These are phyloP conservation scores for Argentina anserina DNA, from an alignment of 306 rosid species.

Conservation along the genomic window DNA sequence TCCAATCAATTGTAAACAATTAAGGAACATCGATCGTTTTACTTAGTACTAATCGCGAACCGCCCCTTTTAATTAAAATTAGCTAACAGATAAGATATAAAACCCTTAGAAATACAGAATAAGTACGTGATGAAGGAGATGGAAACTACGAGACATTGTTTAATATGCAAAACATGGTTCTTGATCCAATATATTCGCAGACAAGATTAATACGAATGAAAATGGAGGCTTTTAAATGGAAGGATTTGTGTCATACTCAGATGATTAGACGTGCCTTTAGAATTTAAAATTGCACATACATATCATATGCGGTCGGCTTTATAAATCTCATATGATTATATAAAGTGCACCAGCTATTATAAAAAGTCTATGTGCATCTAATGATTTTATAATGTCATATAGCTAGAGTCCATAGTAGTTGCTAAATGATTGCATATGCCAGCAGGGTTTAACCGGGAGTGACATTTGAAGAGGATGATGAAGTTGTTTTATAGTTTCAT, in stretches of 20 bases:
- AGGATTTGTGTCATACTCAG: slow-evolving; percentile 10
- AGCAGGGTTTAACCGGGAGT: not conserved
- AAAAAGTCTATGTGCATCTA: not conserved
- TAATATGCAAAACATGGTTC: slow-evolving; percentile 6
- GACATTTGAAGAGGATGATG: not conserved
- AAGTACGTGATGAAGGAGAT: slow-evolving; percentile 10
- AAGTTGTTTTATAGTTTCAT: not conserved
- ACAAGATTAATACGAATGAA: slow-evolving; percentile 24
- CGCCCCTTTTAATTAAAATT: not conserved
- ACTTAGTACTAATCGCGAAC: not conserved
- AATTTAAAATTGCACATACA: not conserved
- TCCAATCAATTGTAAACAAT: slow-evolving; percentile 13
- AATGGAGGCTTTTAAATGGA: not conserved
- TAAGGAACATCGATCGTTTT: not conserved
- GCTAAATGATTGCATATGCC: slow-evolving; percentile 9
- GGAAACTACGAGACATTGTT: slow-evolving; percentile 13
- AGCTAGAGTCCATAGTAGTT: slow-evolving; percentile 1
- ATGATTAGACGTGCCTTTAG: not conserved
- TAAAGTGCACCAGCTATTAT: not conserved
- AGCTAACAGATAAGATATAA: slow-evolving; percentile 9
- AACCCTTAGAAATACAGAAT: slow-evolving; percentile 9
- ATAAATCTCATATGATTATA: slow-evolving; percentile 1
- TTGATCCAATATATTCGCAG: slow-evolving; percentile 32
- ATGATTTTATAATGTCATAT: not conserved
- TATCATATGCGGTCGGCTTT: slow-evolving; percentile 5